Evolutionary conservation across 2,329 filamentous ascomycete species (phyloP), one percentile per base, ranked within the genome.

Genomic region (Penicillium sp.): DNA sequence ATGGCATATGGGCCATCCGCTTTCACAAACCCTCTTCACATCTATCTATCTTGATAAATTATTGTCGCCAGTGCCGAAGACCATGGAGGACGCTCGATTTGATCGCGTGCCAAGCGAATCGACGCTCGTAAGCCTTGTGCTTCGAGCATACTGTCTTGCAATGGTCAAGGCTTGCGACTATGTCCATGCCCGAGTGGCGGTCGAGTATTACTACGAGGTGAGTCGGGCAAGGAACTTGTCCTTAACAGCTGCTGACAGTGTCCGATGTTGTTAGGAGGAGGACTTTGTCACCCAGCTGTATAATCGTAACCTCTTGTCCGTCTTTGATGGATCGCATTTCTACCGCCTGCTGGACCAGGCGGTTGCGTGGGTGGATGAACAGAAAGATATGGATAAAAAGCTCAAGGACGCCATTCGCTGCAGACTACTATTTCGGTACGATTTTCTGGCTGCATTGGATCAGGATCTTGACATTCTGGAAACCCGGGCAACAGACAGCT

Each of bases 221-320:
- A 61, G 78, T 71, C 29, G 29, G 21, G 19, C 43, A 26, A 24
- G 45, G 44, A 41, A 43, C 19, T 16, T 21, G 6, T 22, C 9
- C n/a, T 10, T 14, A 33, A 48, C 29, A 29, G 19, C 33, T 48
- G 49, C 68, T 69, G 59, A 67, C 54, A 19, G 16, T 49, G 9
- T 14, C 10, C n/a, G 13, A 21, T 26, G 3, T 29, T 19, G 8
- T 24, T 63, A 93, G 88, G 95, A 99, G 76, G 95, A 99, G 75
- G 95, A 99, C 69, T 97, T 99, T 70, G 91, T 96, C 21, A 93
- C 91, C 7, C 92, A 96, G 72, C 90, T 93, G 0, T 98, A 95
- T 71, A 89, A 92, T 64, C 85, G 93, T 37, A 86, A 85, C 13
- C 79, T 99, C 1, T 81, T 98, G 7, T 85, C 86, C 26, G 77